These are phyloP conservation scores for Yamadazyma spencermartinsiae DNA, from an alignment of 1,139 yeast genomes.

Conservation along the genomic window DNA sequence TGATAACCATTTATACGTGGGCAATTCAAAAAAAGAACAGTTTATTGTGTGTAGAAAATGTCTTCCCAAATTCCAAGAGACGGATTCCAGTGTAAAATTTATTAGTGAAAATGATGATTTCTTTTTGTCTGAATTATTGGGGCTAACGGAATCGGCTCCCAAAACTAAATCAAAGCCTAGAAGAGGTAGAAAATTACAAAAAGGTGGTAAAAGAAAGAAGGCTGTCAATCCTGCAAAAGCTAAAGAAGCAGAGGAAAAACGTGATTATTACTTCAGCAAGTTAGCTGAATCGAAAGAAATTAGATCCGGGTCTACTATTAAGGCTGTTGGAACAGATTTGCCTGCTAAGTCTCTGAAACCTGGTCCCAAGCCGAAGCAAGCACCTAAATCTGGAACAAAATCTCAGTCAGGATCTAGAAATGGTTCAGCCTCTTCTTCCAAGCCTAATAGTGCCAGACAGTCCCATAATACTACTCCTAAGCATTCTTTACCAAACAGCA, in stretches of 20 bases:
- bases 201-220: conserved; percentile 27
- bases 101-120: conserved; percentile 49
- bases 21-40: conserved; percentile 21
- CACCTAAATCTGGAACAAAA: background rate
- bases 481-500: conserved; percentile 5
- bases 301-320: conserved; percentile 44
- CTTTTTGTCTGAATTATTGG: conserved; percentile 49
- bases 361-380: conserved; percentile 6
- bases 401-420: conserved; percentile 2
- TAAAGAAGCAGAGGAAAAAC: conserved; percentile 31
- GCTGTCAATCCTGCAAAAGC: conserved; percentile 29
- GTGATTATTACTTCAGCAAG: conserved; percentile 38
- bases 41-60: conserved; percentile 46
- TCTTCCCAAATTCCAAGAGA: conserved; percentile 25
- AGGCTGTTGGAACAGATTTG: conserved; percentile 37
- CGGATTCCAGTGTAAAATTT: conserved; percentile 20
- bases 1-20: conserved; percentile 43
- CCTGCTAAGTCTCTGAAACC: conserved; percentile 20
- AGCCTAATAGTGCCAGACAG: conserved; percentile 6
- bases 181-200: conserved; percentile 25
- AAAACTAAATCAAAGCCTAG: conserved; percentile 17
- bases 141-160: conserved; percentile 45
- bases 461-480: conserved; percentile 5
- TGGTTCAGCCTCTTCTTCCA: conserved; percentile 6
- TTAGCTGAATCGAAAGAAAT: conserved; percentile 33